Evolutionary conservation across 2,329 filamentous ascomycete species (phyloP), one percentile per base, ranked within the genome.

Genomic region (Chaetothyriales sp.): DNA sequence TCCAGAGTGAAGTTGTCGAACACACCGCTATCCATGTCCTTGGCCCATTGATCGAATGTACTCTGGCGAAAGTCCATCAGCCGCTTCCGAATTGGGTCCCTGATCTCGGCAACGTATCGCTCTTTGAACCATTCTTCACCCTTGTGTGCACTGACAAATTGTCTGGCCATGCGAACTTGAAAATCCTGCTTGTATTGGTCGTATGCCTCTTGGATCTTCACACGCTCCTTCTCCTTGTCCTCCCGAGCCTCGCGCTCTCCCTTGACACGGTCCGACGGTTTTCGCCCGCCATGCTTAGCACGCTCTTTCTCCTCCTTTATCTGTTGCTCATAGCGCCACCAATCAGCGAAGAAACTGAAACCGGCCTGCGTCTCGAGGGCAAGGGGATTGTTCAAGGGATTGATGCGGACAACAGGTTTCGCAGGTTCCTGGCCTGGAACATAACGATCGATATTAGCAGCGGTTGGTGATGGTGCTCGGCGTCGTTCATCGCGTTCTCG

Each of bases 111-210:
- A 26, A 93, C 82, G 61, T 98, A 98, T 64, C 87, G 82, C 68
- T 98, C 92, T 60, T 83, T 86, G 70, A 98, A 98, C 92, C 92
- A 98, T 64, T 98, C 90, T 66, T 98, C 92, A 44, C 81, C 81
- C 65, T 94, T 95, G 68, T 98, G 92, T 60, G 88, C 84, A 47
- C 83, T 79, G 43, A 98, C 92, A 64, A 98, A 98, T 1, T 78
- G 74, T 57, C 88, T 81, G 0, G 92, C 89, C 83, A 95, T 90
- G 58, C 77, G 76, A 36, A 79, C 70, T 58, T 81, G 79, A 9
- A 81, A 68, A 53, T 80, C 78, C 59, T 77, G 75, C 63, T 83
- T 83, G 69, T 83, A 83, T 43, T 73, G 65, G 60, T 82, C 79
- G 54, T 83, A 83, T 2, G 78, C 78, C 19, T 73, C 72, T 54